phyloP scores from a whole-genome alignment of 2,329 filamentous ascomycete species.

The Penicillium palitans region DNA sequence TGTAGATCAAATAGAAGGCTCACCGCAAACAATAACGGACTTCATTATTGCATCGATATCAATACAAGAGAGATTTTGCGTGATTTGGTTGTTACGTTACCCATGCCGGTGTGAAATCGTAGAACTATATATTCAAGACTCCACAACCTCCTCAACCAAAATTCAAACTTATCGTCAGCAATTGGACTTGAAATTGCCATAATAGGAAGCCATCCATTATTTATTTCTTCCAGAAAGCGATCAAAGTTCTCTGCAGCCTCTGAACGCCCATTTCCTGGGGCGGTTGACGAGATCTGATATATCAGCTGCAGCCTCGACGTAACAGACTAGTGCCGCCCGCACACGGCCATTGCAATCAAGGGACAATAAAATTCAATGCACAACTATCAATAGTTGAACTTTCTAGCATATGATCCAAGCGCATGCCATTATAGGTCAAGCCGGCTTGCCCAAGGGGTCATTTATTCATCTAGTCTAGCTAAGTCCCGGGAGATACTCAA shows the following conservation, averaged over 20 bases:
- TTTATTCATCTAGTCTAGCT: neutral
- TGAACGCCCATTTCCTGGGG: neutral
- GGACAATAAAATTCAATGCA: constrained; percentile 5
- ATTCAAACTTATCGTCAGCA: neutral
- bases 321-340: neutral
- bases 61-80: neutral
- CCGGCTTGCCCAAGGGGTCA: neutral
- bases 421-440: neutral
- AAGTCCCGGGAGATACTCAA: neutral
- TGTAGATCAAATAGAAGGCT: neutral
- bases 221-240: neutral
- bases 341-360: constrained; percentile 9
- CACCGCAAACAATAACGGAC: neutral
- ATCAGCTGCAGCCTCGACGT: neutral
- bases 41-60: neutral
- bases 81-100: neutral
- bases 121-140: neutral
- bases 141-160: too few relatives aligned
- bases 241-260: neutral
- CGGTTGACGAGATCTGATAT: constrained; percentile 1
- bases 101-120: neutral
- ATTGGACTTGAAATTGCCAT: neutral
- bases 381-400: constrained; percentile 1
- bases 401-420: constrained; percentile 8
- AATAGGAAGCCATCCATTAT: neutral